These are phyloP conservation scores for Ilyonectria robusta DNA, from an alignment of 2,329 filamentous ascomycete genomes.

Conservation along the genomic window DNA sequence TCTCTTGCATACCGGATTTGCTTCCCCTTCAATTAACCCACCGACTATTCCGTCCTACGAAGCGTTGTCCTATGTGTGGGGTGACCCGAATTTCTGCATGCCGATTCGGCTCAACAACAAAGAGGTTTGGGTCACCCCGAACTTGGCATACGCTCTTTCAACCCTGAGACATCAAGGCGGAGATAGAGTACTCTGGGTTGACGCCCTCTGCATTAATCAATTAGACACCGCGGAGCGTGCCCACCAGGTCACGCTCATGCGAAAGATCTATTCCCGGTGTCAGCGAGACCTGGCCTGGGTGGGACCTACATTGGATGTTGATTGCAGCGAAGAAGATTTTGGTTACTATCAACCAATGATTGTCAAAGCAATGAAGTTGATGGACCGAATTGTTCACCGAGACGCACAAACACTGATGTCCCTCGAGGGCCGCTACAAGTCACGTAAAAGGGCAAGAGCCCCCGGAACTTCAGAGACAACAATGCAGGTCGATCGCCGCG, in stretches of 20 bases:
- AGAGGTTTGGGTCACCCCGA: slow-evolving; percentile 22
- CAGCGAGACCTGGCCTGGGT: slow-evolving; percentile 33
- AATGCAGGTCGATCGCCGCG: too few relatives aligned
- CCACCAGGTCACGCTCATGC: slow-evolving; percentile 30
- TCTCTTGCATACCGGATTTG: slow-evolving; percentile 2
- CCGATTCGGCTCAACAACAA: slow-evolving; percentile 16
- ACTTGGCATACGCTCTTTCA: slow-evolving; percentile 4
- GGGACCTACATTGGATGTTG: background rate
- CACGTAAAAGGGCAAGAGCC: too few relatives aligned
- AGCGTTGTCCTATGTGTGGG: slow-evolving; percentile 38
- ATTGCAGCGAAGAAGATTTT: background rate
- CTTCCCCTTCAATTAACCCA: fast-evolving
- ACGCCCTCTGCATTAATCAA: slow-evolving; percentile 39
- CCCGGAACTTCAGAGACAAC: too few relatives aligned
- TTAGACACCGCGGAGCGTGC: slow-evolving; percentile 20
- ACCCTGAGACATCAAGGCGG: background rate
- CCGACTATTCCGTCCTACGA: slow-evolving; percentile 24
- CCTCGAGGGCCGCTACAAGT: too few relatives aligned
- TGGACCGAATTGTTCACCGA: slow-evolving; percentile 6
- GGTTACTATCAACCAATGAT: background rate
- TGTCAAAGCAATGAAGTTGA: slow-evolving; percentile 4
- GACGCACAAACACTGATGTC: background rate
- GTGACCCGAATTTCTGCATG: slow-evolving; percentile 7
- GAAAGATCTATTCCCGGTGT: slow-evolving; percentile 29
- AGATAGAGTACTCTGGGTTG: slow-evolving; percentile 23